Conservation (phyloP, 371 early-diverging fungal species). For the Mucor irregularis region DNA sequence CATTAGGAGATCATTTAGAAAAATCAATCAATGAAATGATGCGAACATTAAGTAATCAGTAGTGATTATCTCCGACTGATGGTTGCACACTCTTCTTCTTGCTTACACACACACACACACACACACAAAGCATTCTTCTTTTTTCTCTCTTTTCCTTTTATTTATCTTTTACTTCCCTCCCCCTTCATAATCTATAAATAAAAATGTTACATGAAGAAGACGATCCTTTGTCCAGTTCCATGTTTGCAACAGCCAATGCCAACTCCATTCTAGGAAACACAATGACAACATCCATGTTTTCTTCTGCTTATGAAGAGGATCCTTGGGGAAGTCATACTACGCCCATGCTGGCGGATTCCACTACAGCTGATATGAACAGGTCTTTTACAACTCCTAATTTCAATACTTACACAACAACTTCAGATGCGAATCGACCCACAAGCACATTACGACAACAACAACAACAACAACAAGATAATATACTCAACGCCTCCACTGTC, state of each 20-base stretch:
- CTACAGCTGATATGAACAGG: conserved; percentile 5
- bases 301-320: conserved; percentile 33
- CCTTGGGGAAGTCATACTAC: conserved; percentile 33
- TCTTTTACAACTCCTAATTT: conserved; percentile 23
- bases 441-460: background rate
- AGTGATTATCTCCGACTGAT: conserved; percentile 4
- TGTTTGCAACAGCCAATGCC: conserved; percentile 19
- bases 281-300: conserved; percentile 28
- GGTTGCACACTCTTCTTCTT: conserved; percentile 8
- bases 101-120: background rate
- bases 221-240: conserved; percentile 31
- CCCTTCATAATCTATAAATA: no score
- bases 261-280: conserved; percentile 22
- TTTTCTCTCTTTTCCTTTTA: conserved; percentile 5
- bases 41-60: background rate
- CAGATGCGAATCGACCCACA: conserved; percentile 5
- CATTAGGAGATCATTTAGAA: background rate
- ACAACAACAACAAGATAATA: conserved; percentile 10
- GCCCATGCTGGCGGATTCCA: background rate
- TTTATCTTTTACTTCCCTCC: no score
- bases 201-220: conserved; percentile 34
- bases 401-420: conserved; percentile 5
- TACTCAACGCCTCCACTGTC: conserved; percentile 6
- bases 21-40: background rate
- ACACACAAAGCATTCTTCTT: no score